Percentiles rank a stretch among this genome's conserved stretches.
These are phyloP conservation scores for Phylloboletellus chloephorus DNA, from an alignment of 1,284 basidiomycete species.

Conservation along the genomic window DNA sequence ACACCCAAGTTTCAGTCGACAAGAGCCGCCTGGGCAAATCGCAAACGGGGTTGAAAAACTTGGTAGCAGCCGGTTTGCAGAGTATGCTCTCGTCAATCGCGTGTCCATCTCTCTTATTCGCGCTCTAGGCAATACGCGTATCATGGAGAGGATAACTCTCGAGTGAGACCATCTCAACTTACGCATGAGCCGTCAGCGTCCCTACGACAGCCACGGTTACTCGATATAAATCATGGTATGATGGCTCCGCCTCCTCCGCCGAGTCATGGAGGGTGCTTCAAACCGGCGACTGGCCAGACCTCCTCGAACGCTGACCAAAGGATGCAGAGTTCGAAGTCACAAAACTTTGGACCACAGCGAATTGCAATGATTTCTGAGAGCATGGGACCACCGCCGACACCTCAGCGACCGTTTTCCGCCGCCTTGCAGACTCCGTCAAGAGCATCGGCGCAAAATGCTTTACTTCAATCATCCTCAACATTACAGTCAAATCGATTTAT, in stretches of 20 bases:
- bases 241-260: slow-evolving; percentile 26
- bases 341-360: slow-evolving; percentile 13
- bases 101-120: slow-evolving; percentile 14
- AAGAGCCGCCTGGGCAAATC: slow-evolving; percentile 22
- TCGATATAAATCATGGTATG: slow-evolving; percentile 13
- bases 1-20: slow-evolving; percentile 41
- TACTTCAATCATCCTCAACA: slow-evolving; percentile 8
- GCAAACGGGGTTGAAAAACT: slow-evolving; percentile 33
- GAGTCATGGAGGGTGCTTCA: slow-evolving; percentile 25
- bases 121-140: slow-evolving; percentile 56
- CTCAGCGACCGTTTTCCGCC: slow-evolving; percentile 29
- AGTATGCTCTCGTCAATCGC: slow-evolving; percentile 35
- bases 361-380: slow-evolving; percentile 8
- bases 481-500: slow-evolving; percentile 30
- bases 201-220: slow-evolving; percentile 13
- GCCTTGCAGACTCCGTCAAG: slow-evolving; percentile 19
- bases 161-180: slow-evolving; percentile 32
- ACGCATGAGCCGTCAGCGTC: slow-evolving; percentile 35
- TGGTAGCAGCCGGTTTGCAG: slow-evolving; percentile 43
- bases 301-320: slow-evolving; percentile 10
- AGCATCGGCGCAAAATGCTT: slow-evolving; percentile 14
- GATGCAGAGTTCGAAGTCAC: slow-evolving; percentile 9
- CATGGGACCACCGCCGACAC: slow-evolving; percentile 28
- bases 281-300: slow-evolving; percentile 17
- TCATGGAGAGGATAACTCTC: slow-evolving; percentile 39